Base-by-base conservation (phyloP, 805 yeast genomes). In the Hanseniaspora thailandica region DNA sequence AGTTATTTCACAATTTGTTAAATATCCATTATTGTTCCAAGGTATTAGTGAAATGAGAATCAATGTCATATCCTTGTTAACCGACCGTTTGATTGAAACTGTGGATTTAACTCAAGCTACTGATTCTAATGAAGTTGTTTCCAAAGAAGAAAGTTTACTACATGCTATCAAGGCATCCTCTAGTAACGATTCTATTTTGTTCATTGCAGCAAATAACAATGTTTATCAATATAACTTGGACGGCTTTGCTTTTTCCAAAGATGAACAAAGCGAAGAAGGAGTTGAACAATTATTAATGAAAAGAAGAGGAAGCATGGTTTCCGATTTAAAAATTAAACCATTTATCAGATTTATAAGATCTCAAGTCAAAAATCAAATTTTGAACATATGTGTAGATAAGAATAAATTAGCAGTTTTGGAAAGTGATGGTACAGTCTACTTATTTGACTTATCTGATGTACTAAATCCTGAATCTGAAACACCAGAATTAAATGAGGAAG, bases 11-110 rank as follows among this genome's bases (percentile, higher is more conserved):
- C 76, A 87, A 71, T 71, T 82, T 3, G 68, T 78, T 8, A 69
- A 73, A 34, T 81, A 78, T 38, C 77, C 87, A 43, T 85, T 83
- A 60, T 65, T 93, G 8, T 90, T 86, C 66, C 86, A 90, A 62
- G 97, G 97, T 0, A 67, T 87, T 28, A 75, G 81, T 10, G 78
- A 78, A 55, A 93, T 96, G 9, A 71, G 72, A 25, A 74, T 90
- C n/a, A 80, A 82, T 54, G 80, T 86, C 5, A 85, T 96, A 87
- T 97, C 93, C 60, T 69, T 90, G 46, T 80, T 83, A 46, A 88
- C 97, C 0, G 74, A 75, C 52, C 97, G 90, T 63, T 68, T 81
- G 56, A 67, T 80, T 38, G 70, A 75, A 39, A 73, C 69, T 2
- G 57, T 70, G n/a, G 60, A 60, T n/a, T 59, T 69, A 0, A 63